Percentiles rank a stretch among this genome's conserved stretches.
phyloP scores from a whole-genome alignment of 2,329 filamentous ascomycete species.

The Juglanconis oblonga region DNA sequence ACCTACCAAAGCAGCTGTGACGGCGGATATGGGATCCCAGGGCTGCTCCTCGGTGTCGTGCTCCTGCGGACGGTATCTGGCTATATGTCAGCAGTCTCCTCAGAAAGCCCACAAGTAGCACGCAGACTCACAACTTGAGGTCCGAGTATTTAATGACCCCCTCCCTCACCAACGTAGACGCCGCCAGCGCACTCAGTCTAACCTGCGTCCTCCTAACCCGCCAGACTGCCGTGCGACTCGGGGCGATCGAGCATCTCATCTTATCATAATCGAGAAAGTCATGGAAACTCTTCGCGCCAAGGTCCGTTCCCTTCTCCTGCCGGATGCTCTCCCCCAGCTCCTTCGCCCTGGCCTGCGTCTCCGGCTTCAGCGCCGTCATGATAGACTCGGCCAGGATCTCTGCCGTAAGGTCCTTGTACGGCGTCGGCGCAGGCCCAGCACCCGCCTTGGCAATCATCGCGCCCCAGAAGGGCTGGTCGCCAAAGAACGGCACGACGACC shows the following conservation, averaged over 20 bases:
- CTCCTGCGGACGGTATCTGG: constrained; percentile 53
- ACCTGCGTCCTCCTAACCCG: constrained; percentile 65
- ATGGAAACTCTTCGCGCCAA: constrained; percentile 68
- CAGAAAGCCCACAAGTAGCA: too few species aligned
- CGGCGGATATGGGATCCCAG: constrained; percentile 75
- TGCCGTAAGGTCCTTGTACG: constrained; percentile 63
- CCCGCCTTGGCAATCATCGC: constrained; percentile 70
- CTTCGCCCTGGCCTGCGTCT: constrained; percentile 53
- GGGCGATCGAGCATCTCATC: constrained; percentile 68
- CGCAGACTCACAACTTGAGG: constrained; percentile 62
- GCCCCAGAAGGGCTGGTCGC: constrained; percentile 82
- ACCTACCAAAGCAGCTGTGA: constrained; percentile 73
- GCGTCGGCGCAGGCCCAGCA: constrained; percentile 68
- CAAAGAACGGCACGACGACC: constrained; percentile 82
- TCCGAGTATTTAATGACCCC: constrained; percentile 66
- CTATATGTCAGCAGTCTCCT: constrained; percentile 12
- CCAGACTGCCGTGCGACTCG: constrained; percentile 71
- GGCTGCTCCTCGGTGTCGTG: constrained; percentile 78
- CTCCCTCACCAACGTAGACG: constrained; percentile 63
- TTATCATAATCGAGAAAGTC: constrained; percentile 63
- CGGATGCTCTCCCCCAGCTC: constrained; percentile 63
- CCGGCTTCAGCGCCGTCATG: constrained; percentile 54
- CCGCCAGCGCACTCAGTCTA: constrained; percentile 69
- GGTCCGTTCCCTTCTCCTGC: constrained; percentile 55
- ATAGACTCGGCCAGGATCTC: constrained; percentile 67